Percentiles rank a stretch among this genome's conserved stretches.
Conservation (phyloP, 2,329 filamentous ascomycete species). For the Hansfordia pulvinata region DNA sequence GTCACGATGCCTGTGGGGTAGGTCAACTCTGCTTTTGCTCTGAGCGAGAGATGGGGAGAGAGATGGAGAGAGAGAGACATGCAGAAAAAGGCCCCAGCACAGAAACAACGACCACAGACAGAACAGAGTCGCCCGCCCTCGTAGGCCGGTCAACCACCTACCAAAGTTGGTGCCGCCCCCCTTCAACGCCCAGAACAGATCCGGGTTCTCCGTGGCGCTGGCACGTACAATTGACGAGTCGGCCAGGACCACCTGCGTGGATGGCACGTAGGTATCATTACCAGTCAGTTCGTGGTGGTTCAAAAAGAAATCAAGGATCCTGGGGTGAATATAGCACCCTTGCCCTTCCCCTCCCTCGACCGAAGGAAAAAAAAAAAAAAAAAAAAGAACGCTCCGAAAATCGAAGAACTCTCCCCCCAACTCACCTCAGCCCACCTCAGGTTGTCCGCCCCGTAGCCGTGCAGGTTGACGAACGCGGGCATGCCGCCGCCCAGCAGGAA, state of each 20-base stretch:
- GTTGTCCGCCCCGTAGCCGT: slow-evolving; percentile 30
- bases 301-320: too few relatives aligned
- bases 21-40: neutral
- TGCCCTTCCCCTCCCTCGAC: too few relatives aligned
- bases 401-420: too few relatives aligned
- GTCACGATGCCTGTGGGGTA: slow-evolving; percentile 8
- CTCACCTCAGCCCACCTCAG: slow-evolving; percentile 30
- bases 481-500: slow-evolving; percentile 33
- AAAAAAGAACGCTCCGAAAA: too few relatives aligned
- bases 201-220: slow-evolving; percentile 3
- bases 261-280: too few relatives aligned
- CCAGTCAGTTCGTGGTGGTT: too few relatives aligned
- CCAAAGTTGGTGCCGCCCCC: slow-evolving; percentile 9
- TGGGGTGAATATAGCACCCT: too few relatives aligned
- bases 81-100: neutral
- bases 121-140: too few relatives aligned
- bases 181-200: slow-evolving; percentile 8
- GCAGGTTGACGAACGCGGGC: slow-evolving; percentile 28
- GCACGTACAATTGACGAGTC: slow-evolving; percentile 7
- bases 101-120: neutral
- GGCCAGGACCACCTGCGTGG: slow-evolving; percentile 8
- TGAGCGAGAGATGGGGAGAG: too few relatives aligned
- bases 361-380: too few relatives aligned
- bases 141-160: too few relatives aligned
- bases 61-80: neutral